Base-by-base conservation (phyloP, 345 rosid genomes). In the Clarkia xantiana region DNA sequence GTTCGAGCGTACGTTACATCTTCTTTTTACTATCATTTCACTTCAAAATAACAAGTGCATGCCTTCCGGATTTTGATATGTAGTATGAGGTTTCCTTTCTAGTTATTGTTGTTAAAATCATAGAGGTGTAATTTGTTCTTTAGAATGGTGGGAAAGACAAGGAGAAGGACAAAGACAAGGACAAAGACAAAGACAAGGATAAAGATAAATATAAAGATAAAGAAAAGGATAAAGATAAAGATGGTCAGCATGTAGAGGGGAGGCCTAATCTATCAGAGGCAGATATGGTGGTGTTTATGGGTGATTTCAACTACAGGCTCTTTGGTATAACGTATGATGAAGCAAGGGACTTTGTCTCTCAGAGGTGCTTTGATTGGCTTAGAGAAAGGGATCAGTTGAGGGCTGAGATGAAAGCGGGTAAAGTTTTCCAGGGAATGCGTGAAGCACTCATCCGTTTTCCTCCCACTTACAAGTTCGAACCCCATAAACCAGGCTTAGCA, bases 381-480 rank as follows among this genome's bases (percentile, higher is more conserved):
- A 74, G 99, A 77, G 96, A 87, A 72, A 82, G 70, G 56, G 95
- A 93, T 71, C 99, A 93, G 68, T 94, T 87, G 46, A 70, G 96
- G 52, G 91, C 80, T 55, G 99, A 93, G 76, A 93, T 93, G 97
- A 81, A 82, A 72, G 78, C 76, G 16, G 97, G 97, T 44, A 93
- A 68, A 71, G 99, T 87, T 69, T 93, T 93, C 67, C 97, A 87
- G 68, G 99, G 97, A 58, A 93, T 93, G 99, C 90, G 95, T 11
- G 99, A 93, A 69, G 99, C 97, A 9, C 53, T 80, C 66, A 80
- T 84, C 68, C 77, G 70, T 52, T 93, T 87, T 65, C 99, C 99
- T 71, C 99, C 99, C 34, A 93, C 99, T 52, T 93, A 87, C 72
- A 93, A 93, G 65, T 93, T 93, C 56, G 95, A 85, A 56, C 84